Conservation (phyloP, 2,329 filamentous ascomycete genomes). For the Xylariaceae sp. region DNA sequence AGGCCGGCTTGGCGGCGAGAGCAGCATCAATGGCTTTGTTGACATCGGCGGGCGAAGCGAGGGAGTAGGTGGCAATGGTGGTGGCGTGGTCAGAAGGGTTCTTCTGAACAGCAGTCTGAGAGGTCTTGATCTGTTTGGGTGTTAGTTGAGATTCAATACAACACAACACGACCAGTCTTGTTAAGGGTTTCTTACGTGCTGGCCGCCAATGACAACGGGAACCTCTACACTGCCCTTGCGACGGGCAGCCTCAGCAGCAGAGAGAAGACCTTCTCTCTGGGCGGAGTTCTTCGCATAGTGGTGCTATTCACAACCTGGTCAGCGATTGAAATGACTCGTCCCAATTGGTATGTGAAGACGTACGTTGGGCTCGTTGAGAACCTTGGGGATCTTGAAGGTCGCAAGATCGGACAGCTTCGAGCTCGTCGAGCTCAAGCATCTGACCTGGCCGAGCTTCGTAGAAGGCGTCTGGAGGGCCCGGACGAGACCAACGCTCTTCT, state of each 20-base stretch:
- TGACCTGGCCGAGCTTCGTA: slow-evolving; percentile 15
- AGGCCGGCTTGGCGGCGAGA: slow-evolving; percentile 76
- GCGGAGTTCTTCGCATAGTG: slow-evolving; percentile 80
- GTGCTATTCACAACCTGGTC: slow-evolving; percentile 51
- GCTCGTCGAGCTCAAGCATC: slow-evolving; percentile 29
- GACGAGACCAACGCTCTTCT: slow-evolving; percentile 23
- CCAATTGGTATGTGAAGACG: slow-evolving; percentile 34
- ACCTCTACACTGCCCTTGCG: slow-evolving; percentile 67
- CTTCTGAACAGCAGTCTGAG: slow-evolving; percentile 62
- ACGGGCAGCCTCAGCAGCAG: slow-evolving; percentile 66
- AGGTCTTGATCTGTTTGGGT: slow-evolving; percentile 56
- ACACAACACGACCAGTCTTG: background rate
- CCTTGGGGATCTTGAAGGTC: slow-evolving; percentile 78
- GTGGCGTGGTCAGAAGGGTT: slow-evolving; percentile 78
- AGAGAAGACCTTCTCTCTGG: slow-evolving; percentile 69
- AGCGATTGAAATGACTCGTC: background rate
- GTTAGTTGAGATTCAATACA: slow-evolving; percentile 13
- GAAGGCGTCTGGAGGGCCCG: slow-evolving; percentile 22
- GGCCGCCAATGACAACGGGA: slow-evolving; percentile 77
- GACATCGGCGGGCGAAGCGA: slow-evolving; percentile 72
- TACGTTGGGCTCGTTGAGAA: slow-evolving; percentile 95
- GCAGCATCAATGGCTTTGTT: slow-evolving; percentile 75
- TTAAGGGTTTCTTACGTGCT: slow-evolving; percentile 52
- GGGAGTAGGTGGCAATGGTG: slow-evolving; percentile 76
- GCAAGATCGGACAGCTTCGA: slow-evolving; percentile 57